These are phyloP conservation scores for Zanthoxylum bungeanum DNA, from an alignment of 345 rosid species.

Conservation along the genomic window DNA sequence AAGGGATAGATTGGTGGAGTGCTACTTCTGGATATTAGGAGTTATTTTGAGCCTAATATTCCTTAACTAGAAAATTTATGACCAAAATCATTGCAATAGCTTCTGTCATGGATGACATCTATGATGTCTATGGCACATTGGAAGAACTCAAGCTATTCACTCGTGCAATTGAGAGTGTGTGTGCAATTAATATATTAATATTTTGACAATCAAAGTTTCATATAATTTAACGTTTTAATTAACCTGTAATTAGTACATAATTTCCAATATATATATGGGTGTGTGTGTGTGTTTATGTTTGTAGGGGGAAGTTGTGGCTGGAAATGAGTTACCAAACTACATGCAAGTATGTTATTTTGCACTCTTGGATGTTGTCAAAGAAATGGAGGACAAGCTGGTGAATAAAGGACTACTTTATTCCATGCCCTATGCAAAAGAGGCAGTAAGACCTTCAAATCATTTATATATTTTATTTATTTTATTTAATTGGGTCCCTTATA, in stretches of 20 bases:
- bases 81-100: slow-evolving; percentile 25
- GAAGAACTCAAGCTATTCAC: slow-evolving; percentile 45
- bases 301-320: slow-evolving; percentile 2
- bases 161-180: slow-evolving; percentile 28
- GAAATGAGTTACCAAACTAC: neutral
- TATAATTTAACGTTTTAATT: neutral
- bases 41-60: slow-evolving; percentile 31
- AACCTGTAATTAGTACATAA: no score
- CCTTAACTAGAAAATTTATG: slow-evolving; percentile 12
- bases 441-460: neutral
- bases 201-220: no score
- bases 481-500: no score
- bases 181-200: neutral
- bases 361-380: neutral
- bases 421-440: neutral
- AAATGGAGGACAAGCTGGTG: neutral
- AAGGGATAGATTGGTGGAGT: slow-evolving; percentile 36
- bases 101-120: slow-evolving; percentile 36
- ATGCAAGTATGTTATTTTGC: neutral
- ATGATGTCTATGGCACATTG: slow-evolving; percentile 38
- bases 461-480: no score
- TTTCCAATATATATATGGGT: no score
- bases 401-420: neutral
- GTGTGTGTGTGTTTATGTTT: no score
- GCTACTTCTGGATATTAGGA: slow-evolving; percentile 36